phyloP scores from a whole-genome alignment of 1,139 yeast species.

The Taphrina flavorubra region DNA sequence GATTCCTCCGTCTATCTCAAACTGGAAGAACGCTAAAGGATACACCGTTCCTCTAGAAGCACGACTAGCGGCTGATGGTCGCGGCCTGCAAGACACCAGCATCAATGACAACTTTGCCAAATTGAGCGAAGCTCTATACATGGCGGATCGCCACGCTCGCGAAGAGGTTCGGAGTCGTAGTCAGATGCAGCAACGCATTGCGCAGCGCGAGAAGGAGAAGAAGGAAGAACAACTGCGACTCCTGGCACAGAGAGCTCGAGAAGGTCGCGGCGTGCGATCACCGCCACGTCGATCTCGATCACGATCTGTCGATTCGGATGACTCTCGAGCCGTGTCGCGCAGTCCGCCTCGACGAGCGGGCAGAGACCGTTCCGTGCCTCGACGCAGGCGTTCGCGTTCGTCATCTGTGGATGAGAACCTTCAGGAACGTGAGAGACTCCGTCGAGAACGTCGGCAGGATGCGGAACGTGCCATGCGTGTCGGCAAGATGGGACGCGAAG shows the following conservation, averaged over 20 bases:
- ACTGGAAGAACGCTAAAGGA: conserved; percentile 96
- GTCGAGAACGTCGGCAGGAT: conserved; percentile 57
- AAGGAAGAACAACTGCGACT: conserved; percentile 65
- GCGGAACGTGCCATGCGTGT: conserved; percentile 58
- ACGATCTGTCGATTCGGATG: conserved; percentile 3
- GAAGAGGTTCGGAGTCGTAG: conserved; percentile 69
- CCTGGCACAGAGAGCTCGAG: conserved; percentile 66
- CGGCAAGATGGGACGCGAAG: conserved; percentile 58
- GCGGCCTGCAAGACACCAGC: conserved; percentile 53
- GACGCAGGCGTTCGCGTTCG: conserved; percentile 33
- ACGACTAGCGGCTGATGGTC: conserved; percentile 68
- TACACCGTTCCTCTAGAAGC: conserved; percentile 82
- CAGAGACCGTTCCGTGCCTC: conserved; percentile 12
- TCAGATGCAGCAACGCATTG: conserved; percentile 61
- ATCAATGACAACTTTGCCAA: conserved; percentile 68
- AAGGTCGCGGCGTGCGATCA: conserved; percentile 48
- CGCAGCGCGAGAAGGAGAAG: conserved; percentile 62
- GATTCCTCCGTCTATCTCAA: conserved; percentile 89
- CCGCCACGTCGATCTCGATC: conserved; percentile 32
- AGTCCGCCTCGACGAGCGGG: conserved; percentile 31
- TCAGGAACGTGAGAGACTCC: conserved; percentile 53
- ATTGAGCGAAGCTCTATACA: conserved; percentile 72
- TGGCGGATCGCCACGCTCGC: conserved; percentile 76
- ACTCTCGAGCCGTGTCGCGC: conserved; percentile 21
- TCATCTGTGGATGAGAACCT: conserved; percentile 44